Conservation (phyloP, 1,284 basidiomycete species). For the Rhodotorula sp. region DNA sequence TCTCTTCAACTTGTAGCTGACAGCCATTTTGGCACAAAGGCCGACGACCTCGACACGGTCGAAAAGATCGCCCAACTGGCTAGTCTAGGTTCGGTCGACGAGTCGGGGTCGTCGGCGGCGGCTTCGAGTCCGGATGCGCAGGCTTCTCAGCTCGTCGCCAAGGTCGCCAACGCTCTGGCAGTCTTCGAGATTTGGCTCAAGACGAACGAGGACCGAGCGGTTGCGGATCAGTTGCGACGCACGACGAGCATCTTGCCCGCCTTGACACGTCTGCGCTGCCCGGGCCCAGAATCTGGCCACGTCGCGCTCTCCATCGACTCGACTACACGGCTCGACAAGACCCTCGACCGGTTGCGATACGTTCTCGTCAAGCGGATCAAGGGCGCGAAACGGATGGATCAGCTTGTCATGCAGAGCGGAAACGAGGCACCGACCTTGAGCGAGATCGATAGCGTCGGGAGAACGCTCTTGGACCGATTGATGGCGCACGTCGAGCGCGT, state of each 20-base stretch:
- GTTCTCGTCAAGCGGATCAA: slow-evolving; percentile 8
- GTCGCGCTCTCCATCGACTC: neutral
- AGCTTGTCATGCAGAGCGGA: slow-evolving; percentile 10
- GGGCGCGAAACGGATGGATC: slow-evolving; percentile 12
- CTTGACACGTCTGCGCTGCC: slow-evolving; percentile 10
- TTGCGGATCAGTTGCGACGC: neutral
- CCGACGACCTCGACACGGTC: slow-evolving; percentile 18
- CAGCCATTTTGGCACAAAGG: slow-evolving; percentile 1
- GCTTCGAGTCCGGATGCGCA: neutral
- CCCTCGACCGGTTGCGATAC: slow-evolving; percentile 20
- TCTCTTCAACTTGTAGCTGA: neutral
- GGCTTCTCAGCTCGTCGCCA: slow-evolving; percentile 13
- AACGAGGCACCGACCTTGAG: neutral
- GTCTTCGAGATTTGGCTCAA: slow-evolving; percentile 23
- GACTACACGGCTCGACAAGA: slow-evolving; percentile 20
- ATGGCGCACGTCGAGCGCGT: neutral
- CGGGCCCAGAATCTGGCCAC: neutral
- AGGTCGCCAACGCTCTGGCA: slow-evolving; percentile 15
- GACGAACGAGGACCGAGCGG: neutral
- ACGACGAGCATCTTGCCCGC: neutral
- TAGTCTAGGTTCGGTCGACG: neutral
- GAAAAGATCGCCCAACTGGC: slow-evolving; percentile 19
- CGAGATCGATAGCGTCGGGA: neutral
- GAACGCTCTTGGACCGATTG: slow-evolving; percentile 15
- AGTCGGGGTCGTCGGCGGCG: neutral